Base-by-base conservation (phyloP, 768 basidiomycete genomes). In the Cystobasidium ongulense region DNA sequence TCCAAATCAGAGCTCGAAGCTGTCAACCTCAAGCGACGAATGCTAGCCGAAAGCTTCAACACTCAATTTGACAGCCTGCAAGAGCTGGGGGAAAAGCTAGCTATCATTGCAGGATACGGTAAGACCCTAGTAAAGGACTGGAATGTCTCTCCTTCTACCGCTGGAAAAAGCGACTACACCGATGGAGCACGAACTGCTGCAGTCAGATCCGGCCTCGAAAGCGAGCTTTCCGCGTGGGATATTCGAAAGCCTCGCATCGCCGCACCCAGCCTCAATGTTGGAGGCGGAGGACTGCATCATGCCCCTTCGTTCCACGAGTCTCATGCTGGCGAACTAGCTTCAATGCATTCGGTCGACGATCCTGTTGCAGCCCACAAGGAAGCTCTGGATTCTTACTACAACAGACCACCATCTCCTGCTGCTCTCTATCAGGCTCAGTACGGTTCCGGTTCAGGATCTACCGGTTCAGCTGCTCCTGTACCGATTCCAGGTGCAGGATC, bases 271-370 rank as follows among this genome's bases (percentile, higher is more conserved):
- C 25, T 21, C 23, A 33, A 54, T 27, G 36, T 53, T 10, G 31
- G 46, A n/a, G 54, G 13, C 53, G 41, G n/a, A 33, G n/a, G 38
- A 2, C 23, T 43, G 1, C 11, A 17, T 15, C 8, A 17, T 50
- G 77, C 77, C 41, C 53, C 70, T 27, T 77, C 76, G 29, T 79
- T 79, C 57, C 77, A 76, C 53, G 70, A 75, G 23, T 76, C 78
- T 10, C 78, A 79, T 53, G 74, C 72, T 0, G 23, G 64, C 18
- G 75, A 76, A 27, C 74, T 77, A 35, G 46, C 35, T 74, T 64
- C 18, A 62, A 68, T 75, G n/a, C 63, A 36, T 29, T 35, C 63
- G 23, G 41, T 41, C 23, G n/a, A 38, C 10, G 63, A 52, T 41
- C 72, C 41, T 15, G 68, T 75, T 23, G 63, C 46, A 4, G 33